A percentile compares a stretch with the other conserved stretches of the same genome.
Evolutionary conservation across 805 yeast species (phyloP).

Genomic region (Yarrowia sp.): DNA sequence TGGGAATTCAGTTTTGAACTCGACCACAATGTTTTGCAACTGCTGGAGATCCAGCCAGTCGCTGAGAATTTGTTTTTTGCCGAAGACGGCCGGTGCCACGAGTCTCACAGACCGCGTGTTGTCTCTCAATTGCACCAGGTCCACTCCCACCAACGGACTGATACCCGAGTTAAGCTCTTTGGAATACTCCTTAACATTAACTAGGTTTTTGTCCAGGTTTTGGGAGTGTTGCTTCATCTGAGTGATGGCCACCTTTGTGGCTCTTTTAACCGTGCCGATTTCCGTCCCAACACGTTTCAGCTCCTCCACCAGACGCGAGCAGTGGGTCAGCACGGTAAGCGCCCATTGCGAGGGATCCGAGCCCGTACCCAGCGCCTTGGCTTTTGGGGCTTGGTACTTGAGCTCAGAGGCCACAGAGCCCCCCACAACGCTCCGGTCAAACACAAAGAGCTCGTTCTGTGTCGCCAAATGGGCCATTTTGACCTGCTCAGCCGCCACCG

Average conservation of each 20-base stretch:
- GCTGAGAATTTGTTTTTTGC: not conserved
- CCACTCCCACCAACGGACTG: not conserved
- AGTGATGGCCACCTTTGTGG: conserved; percentile 1
- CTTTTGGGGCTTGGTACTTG: too few relatives aligned
- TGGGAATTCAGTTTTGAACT: not conserved
- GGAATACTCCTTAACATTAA: not conserved
- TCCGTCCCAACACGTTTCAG: not conserved
- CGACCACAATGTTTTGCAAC: not conserved
- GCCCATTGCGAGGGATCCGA: conserved; percentile 3
- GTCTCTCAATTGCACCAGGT: not conserved
- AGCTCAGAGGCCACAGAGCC: too few relatives aligned
- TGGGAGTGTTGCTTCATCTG: conserved; percentile 2
- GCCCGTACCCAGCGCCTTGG: not conserved
- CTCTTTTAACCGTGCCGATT: not conserved
- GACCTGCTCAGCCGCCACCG: conserved; percentile 4
- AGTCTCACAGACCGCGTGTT: not conserved
- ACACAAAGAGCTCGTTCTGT: conserved; percentile 11
- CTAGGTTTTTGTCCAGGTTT: not conserved
- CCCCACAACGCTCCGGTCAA: conserved; percentile 1
- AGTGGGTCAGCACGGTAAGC: not conserved
- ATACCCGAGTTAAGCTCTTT: not conserved
- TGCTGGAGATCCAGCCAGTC: conserved; percentile 17
- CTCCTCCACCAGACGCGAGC: conserved; percentile 9
- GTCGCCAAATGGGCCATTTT: not conserved
- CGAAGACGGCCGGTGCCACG: not conserved